Percentiles rank a stretch among this genome's conserved stretches.
These are phyloP conservation scores for Forsythia viridissima DNA, from an alignment of 257 asterid species.

Conservation along the genomic window DNA sequence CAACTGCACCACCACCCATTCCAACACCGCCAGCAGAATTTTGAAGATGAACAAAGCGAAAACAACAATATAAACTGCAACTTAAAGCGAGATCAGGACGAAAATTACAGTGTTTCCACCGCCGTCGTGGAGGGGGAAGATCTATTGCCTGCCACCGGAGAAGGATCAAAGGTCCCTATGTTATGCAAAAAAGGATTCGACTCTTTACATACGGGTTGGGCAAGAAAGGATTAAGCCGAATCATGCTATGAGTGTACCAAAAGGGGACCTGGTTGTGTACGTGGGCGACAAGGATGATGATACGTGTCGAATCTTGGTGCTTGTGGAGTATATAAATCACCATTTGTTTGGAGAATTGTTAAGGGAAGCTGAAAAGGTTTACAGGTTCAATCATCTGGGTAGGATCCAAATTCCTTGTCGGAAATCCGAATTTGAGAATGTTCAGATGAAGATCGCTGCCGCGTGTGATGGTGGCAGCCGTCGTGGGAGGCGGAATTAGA, in stretches of 20 bases:
- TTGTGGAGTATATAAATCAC: conserved; percentile 48
- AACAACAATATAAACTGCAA: too few species aligned
- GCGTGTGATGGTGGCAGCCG: conserved; percentile 27
- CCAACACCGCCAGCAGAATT: too few species aligned
- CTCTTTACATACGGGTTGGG: not conserved
- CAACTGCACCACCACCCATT: too few species aligned
- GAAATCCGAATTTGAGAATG: conserved; percentile 51
- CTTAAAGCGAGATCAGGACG: too few species aligned
- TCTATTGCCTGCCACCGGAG: too few species aligned
- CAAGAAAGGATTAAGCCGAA: not conserved
- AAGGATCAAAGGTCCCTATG: not conserved
- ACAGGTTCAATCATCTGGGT: conserved; percentile 60
- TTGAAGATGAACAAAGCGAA: too few species aligned
- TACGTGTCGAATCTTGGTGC: not conserved
- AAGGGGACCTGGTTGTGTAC: not conserved
- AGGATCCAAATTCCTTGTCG: conserved; percentile 80
- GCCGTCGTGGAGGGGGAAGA: too few species aligned
- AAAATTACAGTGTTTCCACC: too few species aligned
- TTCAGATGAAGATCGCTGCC: conserved; percentile 61
- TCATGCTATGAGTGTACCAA: not conserved
- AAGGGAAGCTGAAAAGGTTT: conserved; percentile 54
- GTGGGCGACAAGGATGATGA: not conserved
- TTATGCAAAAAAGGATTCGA: not conserved
- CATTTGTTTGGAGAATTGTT: conserved; percentile 60
- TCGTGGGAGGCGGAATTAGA: conserved; percentile 33